Conservation (phyloP, 805 yeast genomes). For the Tetrapisispora phaffii region DNA sequence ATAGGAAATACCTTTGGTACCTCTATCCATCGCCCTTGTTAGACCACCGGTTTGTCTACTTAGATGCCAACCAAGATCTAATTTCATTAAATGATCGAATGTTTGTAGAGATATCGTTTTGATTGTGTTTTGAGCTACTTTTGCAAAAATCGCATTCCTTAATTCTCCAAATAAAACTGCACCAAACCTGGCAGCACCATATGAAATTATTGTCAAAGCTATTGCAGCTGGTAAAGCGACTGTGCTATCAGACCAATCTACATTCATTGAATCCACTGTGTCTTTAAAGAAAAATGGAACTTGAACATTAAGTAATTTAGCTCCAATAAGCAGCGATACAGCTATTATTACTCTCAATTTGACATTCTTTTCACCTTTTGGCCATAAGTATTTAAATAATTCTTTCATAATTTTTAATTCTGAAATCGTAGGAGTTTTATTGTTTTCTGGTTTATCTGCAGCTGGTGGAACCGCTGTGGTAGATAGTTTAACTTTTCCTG, state of each 20-base stretch:
- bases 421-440: conserved; percentile 27
- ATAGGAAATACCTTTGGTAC: conserved; percentile 92
- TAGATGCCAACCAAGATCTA: conserved; percentile 85
- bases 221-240: conserved; percentile 46
- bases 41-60: conserved; percentile 92
- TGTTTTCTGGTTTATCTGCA: background rate
- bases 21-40: conserved; percentile 93
- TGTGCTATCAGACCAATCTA: conserved; percentile 68
- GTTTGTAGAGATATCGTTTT: conserved; percentile 82
- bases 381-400: conserved; percentile 70
- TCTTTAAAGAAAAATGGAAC: conserved; percentile 90
- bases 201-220: conserved; percentile 65
- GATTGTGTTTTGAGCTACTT: conserved; percentile 91
- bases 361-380: conserved; percentile 55
- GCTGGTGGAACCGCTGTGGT: background rate
- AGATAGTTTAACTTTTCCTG: background rate
- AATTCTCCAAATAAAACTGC: conserved; percentile 90
- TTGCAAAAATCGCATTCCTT: conserved; percentile 89
- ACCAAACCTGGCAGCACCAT: conserved; percentile 91
- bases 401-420: conserved; percentile 49
- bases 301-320: conserved; percentile 84
- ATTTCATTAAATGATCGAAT: conserved; percentile 67
- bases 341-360: conserved; percentile 72
- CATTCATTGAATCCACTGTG: conserved; percentile 85
- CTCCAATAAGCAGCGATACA: conserved; percentile 56